Conservation (phyloP, 2,329 filamentous ascomycete species). For the Pseudogymnoascus destructans region DNA sequence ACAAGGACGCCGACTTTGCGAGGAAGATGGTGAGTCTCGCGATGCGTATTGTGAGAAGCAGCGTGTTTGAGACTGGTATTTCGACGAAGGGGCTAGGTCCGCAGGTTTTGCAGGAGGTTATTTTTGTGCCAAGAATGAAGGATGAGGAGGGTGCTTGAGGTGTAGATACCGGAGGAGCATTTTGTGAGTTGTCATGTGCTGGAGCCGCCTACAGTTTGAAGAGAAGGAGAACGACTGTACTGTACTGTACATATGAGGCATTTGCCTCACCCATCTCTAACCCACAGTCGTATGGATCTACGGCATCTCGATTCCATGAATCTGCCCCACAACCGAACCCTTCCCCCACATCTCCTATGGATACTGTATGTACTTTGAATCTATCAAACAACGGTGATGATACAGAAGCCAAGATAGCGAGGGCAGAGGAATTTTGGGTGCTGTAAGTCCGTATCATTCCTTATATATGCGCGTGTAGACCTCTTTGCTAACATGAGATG, state of each 20-base stretch:
- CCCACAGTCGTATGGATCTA: background rate
- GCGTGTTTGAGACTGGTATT: background rate
- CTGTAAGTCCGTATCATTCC: slow-evolving; percentile 13
- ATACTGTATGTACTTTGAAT: background rate
- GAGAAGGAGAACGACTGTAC: no score
- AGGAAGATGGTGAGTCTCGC: background rate
- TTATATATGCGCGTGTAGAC: background rate
- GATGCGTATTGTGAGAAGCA: background rate
- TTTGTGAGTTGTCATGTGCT: background rate
- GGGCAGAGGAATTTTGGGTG: slow-evolving; percentile 15
- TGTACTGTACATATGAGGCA: background rate
- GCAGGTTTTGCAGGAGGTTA: background rate
- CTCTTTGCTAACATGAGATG: background rate
- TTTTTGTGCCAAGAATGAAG: background rate
- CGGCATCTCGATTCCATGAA: background rate
- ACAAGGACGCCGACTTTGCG: background rate
- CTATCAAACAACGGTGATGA: slow-evolving; percentile 16
- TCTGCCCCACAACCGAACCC: background rate
- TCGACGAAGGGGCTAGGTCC: background rate
- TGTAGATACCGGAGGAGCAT: background rate
- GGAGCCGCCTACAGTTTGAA: background rate
- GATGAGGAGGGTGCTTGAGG: background rate
- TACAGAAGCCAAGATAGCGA: slow-evolving; percentile 15
- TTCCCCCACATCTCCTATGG: background rate
- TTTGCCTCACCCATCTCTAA: background rate